Evolutionary conservation across 179 eudicot species (phyloP), one percentile per base, ranked within the genome.

Genomic region (Patellifolia procumbens): DNA sequence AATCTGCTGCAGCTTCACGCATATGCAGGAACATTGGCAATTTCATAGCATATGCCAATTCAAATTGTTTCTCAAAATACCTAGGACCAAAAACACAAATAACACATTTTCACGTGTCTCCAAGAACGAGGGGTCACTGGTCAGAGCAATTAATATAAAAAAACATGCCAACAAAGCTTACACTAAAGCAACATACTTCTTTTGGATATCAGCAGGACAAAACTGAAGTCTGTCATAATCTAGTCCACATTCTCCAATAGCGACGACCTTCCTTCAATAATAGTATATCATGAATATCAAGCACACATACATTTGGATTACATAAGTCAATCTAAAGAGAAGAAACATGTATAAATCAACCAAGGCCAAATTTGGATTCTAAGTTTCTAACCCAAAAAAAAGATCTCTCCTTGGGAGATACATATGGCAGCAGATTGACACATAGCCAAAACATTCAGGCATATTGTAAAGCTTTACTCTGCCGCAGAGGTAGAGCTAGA

Each of bases 1-100:
- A 96, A 89, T 96, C 99, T 60, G 86, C 87, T 35, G 99, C 94
- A 65, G 98, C 99, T 73, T 89, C 98, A 74, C 99, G 89, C 99
- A 96, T 96, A 81, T 96, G 99, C 73, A 96, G 86, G 87, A 96
- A 93, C 99, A 96, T 96, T 17, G 98, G 99, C 80, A 96, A 86
- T 90, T 90, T 96, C 89, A 81, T 81, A 34, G 82, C 75, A 81
- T 88, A 56, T 66, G 98, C 99, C 78, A 96, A 84, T 77, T 93
- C 94, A 86, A 93, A 93, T 80, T 96, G 99, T 91, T 87, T 96
- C 73, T 89, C 90, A 84, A 96, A 96, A 78, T 96, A 96, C 87
- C 99, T 96, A 74, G 35, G 68, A 61, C 35, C 76, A 58, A n/a
- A 72, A 59, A 64, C 29, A 74, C 26, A 58, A 17, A 65, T 22